These are phyloP conservation scores for Boletus subparvulus DNA, from an alignment of 768 basidiomycete genomes.

Conservation along the genomic window DNA sequence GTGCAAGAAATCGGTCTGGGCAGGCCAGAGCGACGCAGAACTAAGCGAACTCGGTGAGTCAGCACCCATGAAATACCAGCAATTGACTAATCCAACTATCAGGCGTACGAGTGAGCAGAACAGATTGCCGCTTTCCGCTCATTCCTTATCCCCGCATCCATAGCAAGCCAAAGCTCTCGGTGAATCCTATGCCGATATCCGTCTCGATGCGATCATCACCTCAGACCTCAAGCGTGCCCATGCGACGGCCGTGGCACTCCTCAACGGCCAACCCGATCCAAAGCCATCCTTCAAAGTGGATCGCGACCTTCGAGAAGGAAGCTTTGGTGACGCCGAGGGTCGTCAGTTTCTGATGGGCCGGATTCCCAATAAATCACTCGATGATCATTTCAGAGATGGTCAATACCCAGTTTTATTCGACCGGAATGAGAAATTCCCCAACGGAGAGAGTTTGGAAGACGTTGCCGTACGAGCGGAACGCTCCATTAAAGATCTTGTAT, in stretches of 20 bases:
- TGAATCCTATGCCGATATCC: slow-evolving; percentile 45
- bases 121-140: neutral
- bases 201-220: slow-evolving; percentile 57
- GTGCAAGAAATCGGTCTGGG: slow-evolving; percentile 55
- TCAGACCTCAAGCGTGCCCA: slow-evolving; percentile 67
- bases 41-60: slow-evolving; percentile 70
- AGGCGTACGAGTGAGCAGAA: slow-evolving; percentile 54
- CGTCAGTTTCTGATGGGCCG: slow-evolving; percentile 40
- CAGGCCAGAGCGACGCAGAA: slow-evolving; percentile 73
- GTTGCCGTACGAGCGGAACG: slow-evolving; percentile 53
- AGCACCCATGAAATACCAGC: neutral
- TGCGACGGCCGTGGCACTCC: slow-evolving; percentile 59
- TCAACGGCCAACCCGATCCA: slow-evolving; percentile 45
- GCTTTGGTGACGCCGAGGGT: slow-evolving; percentile 73
- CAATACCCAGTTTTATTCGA: slow-evolving; percentile 50
- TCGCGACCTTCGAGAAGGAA: slow-evolving; percentile 60
- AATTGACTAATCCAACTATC: slow-evolving; percentile 8
- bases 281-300: slow-evolving; percentile 49
- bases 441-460: slow-evolving; percentile 71
- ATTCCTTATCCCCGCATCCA: neutral
- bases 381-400: slow-evolving; percentile 51
- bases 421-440: slow-evolving; percentile 57
- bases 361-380: slow-evolving; percentile 31
- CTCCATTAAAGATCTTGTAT: slow-evolving; percentile 50
- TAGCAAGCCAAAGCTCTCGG: slow-evolving; percentile 69